Conservation (phyloP, 306 rosid genomes). For the Cucumis cinereus region DNA sequence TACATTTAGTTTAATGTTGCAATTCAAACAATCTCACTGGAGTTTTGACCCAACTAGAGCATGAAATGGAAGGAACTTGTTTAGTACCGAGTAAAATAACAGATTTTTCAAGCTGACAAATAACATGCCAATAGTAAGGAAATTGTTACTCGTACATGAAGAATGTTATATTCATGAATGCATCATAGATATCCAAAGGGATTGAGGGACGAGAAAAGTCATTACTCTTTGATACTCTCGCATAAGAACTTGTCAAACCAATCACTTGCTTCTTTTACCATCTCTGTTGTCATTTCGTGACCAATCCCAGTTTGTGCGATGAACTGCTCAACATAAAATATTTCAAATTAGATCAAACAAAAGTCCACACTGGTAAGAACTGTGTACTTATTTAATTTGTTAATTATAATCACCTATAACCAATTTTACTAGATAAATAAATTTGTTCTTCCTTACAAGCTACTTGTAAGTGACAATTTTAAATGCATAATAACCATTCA, state of each 20-base stretch:
- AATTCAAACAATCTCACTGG: background rate
- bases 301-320: constrained; percentile 40
- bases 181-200: background rate
- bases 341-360: background rate
- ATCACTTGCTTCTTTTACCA: constrained; percentile 56
- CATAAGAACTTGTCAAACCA: constrained; percentile 65
- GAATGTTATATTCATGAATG: background rate
- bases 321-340: constrained; percentile 23
- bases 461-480: background rate
- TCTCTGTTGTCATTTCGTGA: constrained; percentile 42
- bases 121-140: background rate
- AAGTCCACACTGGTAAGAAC: background rate
- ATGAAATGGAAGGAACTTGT: background rate
- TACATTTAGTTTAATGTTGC: no score
- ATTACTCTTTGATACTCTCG: background rate
- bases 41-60: background rate
- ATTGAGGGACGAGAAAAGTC: background rate
- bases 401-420: background rate
- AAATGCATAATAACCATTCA: background rate
- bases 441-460: background rate
- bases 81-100: background rate
- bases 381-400: background rate
- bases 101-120: background rate
- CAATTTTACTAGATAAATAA: background rate
- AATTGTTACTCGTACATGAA: background rate